Conservation (phyloP, 2,329 filamentous ascomycete species). For the Metarhizium brunneum region DNA sequence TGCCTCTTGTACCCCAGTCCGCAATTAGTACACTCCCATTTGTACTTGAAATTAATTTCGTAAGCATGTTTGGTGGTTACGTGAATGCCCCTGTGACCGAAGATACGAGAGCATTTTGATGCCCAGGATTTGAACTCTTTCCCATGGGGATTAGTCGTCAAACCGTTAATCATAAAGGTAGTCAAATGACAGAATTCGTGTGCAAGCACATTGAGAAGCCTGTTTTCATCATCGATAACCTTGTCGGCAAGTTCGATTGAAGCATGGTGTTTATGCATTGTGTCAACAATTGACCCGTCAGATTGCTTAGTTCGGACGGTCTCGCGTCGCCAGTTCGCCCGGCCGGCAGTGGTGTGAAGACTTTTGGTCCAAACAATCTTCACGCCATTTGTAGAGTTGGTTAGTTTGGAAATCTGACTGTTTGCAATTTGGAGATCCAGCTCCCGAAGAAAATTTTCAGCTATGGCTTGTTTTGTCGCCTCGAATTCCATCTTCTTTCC, state of each 20-base stretch:
- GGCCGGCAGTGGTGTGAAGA: conserved; percentile 70
- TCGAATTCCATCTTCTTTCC: conserved; percentile 51
- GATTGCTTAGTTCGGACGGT: conserved; percentile 29
- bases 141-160: conserved; percentile 72
- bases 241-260: conserved; percentile 84
- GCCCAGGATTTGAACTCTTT: conserved; percentile 75
- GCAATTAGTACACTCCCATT: conserved; percentile 71
- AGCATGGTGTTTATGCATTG: conserved; percentile 49
- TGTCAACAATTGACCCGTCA: conserved; percentile 15
- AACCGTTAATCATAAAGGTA: conserved; percentile 76
- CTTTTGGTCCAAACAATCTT: conserved; percentile 66
- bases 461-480: conserved; percentile 50
- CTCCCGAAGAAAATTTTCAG: conserved; percentile 54
- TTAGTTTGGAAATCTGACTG: conserved; percentile 48
- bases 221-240: conserved; percentile 68
- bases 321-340: conserved; percentile 63
- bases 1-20: conserved; percentile 70
- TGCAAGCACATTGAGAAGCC: conserved; percentile 82
- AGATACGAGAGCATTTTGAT: conserved; percentile 41
- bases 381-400: conserved; percentile 58
- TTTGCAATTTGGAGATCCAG: conserved; percentile 58
- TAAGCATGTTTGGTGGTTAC: conserved; percentile 90
- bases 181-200: conserved; percentile 95
- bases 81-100: conserved; percentile 54
- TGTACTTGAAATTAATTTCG: conserved; percentile 83